Conservation (phyloP, 768 basidiomycete species). For the Chalciporus piperatus region DNA sequence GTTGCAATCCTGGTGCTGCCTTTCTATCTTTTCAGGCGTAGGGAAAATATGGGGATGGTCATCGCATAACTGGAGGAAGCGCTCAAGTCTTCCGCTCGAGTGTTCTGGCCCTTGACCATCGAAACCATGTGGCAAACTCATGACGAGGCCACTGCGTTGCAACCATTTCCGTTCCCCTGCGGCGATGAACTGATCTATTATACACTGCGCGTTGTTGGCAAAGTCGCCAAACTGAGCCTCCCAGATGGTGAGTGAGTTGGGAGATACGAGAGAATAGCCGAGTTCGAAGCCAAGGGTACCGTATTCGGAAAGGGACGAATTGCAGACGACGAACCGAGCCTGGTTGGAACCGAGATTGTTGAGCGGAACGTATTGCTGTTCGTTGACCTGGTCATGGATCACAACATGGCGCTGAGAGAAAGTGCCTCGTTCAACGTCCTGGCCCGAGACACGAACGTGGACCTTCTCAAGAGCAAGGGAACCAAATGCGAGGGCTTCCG, state of each 20-base stretch:
- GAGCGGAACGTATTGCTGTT: slow-evolving; percentile 85
- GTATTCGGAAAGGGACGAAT: slow-evolving; percentile 95
- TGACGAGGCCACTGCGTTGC: slow-evolving; percentile 86
- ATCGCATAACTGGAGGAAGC: slow-evolving; percentile 97
- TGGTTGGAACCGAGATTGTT: slow-evolving; percentile 86
- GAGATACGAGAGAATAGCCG: slow-evolving; percentile 97
- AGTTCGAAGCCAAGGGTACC: slow-evolving; percentile 96
- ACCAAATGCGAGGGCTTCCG: slow-evolving; percentile 96
- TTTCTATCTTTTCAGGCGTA: slow-evolving; percentile 80
- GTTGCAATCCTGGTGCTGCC: slow-evolving; percentile 98
- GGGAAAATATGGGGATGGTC: slow-evolving; percentile 95
- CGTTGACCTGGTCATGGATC: slow-evolving; percentile 92
- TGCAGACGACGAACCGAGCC: slow-evolving; percentile 92
- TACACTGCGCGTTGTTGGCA: slow-evolving; percentile 94
- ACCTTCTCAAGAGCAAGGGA: slow-evolving; percentile 89
- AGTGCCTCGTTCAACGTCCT: slow-evolving; percentile 98
- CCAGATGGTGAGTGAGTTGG: slow-evolving; percentile 91
- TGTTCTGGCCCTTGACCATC: slow-evolving; percentile 99
- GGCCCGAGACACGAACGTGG: slow-evolving; percentile 93
- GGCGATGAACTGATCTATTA: slow-evolving; percentile 98
- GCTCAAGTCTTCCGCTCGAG: slow-evolving; percentile 91
- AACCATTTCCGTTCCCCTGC: slow-evolving; percentile 98
- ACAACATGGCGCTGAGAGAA: slow-evolving; percentile 99
- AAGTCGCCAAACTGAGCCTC: slow-evolving; percentile 99
- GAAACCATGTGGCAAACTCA: slow-evolving; percentile 92